Evolutionary conservation across 2,329 filamentous ascomycete genomes (phyloP), one percentile per base, ranked within the genome.

Genomic region (Aspergillus ustus): DNA sequence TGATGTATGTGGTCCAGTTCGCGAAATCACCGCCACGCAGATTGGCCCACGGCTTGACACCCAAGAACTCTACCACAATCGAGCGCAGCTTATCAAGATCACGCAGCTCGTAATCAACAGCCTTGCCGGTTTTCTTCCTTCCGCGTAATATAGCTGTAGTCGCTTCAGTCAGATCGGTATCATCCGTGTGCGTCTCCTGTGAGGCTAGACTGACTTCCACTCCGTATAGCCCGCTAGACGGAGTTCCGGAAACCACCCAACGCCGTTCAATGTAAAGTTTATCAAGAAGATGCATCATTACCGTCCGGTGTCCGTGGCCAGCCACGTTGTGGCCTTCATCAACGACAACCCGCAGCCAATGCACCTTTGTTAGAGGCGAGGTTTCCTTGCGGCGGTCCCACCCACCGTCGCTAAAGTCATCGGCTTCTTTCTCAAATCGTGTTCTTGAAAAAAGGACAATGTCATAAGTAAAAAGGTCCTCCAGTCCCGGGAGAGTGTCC

Each of bases 161-260:
- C 7, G 70, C 69, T n/a, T 80, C 73, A 1, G 66, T 61, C 22
- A 70, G 64, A 19, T 77, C 73, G 1, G 71, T 71, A n/a, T 80
- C 74, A 13, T 68, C 72, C n/a, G 70, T 70, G 51, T 72, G 64
- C 5, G 70, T 73, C 60, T 80, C 76, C 60, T 77, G 72, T 2
- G 76, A 77, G 2, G 81, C 79, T 28, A 87, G 72, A 59, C 85
- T 85, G 13, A 89, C 81, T 63, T 92, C 87, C 0, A 92, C 84
- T 0, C 93, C 92, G 59, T 92, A 91, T 0, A 97, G 80, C 9
- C 93, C 91, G 64, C 89, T 89, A 0, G 93, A 92, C 2, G 94
- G 94, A 0, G 94, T 98, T 59, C 94, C 94, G 1, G 91, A 96
- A 0, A 97, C 90, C 4, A 96, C 87, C 94, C 94, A 97, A 9